Conservation (phyloP, 2,329 filamentous ascomycete genomes). For the Mycosphaerella sp. region DNA sequence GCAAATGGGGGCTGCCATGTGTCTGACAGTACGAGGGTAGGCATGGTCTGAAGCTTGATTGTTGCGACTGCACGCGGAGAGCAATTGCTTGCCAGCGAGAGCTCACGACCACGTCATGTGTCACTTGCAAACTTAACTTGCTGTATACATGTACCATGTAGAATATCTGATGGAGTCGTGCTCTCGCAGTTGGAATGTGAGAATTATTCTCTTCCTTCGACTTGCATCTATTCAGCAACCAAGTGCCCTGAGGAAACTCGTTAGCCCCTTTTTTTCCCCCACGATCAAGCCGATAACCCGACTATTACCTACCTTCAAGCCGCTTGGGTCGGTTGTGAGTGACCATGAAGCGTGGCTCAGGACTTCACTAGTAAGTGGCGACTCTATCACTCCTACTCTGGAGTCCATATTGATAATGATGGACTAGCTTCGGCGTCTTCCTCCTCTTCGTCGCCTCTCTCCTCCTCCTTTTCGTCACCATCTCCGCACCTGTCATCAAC, state of each 20-base stretch:
- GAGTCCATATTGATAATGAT: not conserved
- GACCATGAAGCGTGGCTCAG: conserved; percentile 4
- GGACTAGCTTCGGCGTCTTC: conserved; percentile 8
- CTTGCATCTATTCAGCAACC: not conserved
- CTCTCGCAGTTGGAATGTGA: not conserved
- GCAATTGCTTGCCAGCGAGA: conserved; percentile 1
- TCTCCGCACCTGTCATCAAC: conserved; percentile 55
- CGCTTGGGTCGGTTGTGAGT: too few relatives aligned
- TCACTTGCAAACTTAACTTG: not conserved
- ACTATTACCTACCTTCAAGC: not conserved
- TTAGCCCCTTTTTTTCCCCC: not conserved
- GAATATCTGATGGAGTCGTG: not conserved
- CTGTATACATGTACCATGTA: not conserved
- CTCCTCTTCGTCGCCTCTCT: conserved; percentile 45
- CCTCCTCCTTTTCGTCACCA: conserved; percentile 53
- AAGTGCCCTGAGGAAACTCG: not conserved
- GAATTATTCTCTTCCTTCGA: not conserved
- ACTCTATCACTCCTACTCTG: not conserved
- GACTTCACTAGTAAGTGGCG: conserved; percentile 2
- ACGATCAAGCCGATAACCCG: not conserved
- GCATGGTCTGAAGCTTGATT: conserved; percentile 4
- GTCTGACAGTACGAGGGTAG: not conserved
- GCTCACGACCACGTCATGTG: conserved; percentile 6
- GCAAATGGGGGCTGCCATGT: not conserved
- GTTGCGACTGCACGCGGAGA: not conserved